Conservation (phyloP, 306 rosid genomes). For the Cajanus cajan region DNA sequence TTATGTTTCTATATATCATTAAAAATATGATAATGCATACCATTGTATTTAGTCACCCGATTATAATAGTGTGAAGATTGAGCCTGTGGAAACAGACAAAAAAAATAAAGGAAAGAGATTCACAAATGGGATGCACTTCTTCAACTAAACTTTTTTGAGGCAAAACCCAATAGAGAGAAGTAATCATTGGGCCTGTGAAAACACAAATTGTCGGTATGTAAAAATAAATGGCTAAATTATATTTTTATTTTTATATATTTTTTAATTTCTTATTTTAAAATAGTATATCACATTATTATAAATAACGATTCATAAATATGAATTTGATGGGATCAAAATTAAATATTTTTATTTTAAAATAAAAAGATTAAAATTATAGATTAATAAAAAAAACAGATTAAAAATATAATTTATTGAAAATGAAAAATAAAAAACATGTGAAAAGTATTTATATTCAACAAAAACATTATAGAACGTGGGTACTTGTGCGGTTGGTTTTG, state of each 20-base stretch:
- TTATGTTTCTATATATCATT: too few species aligned
- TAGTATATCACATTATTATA: too few species aligned
- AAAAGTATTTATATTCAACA: background rate
- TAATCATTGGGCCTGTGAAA: constrained; percentile 20
- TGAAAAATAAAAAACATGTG: background rate
- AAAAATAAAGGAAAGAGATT: background rate
- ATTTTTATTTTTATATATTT: too few species aligned
- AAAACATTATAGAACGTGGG: background rate
- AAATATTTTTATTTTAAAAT: too few species aligned
- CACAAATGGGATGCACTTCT: background rate
- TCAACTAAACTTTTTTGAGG: background rate
- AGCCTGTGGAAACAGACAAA: background rate
- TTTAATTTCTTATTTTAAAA: too few species aligned
- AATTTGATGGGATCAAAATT: too few species aligned
- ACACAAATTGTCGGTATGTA: background rate
- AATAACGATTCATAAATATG: too few species aligned
- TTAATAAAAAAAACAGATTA: too few species aligned
- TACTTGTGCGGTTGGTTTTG: constrained; percentile 16
- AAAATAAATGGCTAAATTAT: too few species aligned
- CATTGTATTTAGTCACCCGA: background rate
- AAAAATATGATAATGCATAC: too few species aligned
- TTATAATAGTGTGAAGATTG: background rate
- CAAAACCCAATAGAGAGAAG: background rate
- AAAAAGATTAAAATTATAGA: too few species aligned
- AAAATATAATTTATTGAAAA: too few species aligned